A percentile compares a stretch with the other conserved stretches of the same genome.
Evolutionary conservation across 306 rosid species (phyloP).

Genomic region (Sicyos baderoa): DNA sequence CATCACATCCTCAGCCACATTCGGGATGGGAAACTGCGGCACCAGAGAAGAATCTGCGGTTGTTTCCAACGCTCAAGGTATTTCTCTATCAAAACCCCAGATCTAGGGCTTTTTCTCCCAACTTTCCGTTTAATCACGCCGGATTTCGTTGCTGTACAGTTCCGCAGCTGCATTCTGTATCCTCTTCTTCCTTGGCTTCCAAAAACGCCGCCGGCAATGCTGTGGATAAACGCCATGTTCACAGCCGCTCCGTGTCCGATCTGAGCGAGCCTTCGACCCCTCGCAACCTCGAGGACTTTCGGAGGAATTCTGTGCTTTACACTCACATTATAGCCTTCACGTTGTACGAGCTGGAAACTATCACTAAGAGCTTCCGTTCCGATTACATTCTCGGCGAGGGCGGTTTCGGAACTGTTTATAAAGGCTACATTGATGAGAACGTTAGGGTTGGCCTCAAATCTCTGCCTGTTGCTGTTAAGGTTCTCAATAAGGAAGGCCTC

Average conservation of each 20-base stretch:
- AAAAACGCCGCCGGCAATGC: slow-evolving; percentile 22
- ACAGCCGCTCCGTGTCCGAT: slow-evolving; percentile 69
- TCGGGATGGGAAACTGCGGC: slow-evolving; percentile 86
- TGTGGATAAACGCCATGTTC: slow-evolving; percentile 35
- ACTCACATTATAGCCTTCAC: slow-evolving; percentile 90
- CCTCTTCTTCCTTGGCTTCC: slow-evolving; percentile 31
- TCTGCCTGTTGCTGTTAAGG: slow-evolving; percentile 92
- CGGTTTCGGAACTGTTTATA: slow-evolving; percentile 96
- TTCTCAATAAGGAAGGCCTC: slow-evolving; percentile 87
- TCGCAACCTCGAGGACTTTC: slow-evolving; percentile 55
- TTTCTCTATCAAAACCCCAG: slow-evolving; percentile 24
- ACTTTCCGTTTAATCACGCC: background rate
- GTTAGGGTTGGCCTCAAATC: slow-evolving; percentile 95
- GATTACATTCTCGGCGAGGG: slow-evolving; percentile 95
- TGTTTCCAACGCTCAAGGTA: slow-evolving; percentile 86
- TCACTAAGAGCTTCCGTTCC: slow-evolving; percentile 86
- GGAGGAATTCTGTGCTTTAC: slow-evolving; percentile 67
- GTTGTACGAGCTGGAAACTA: slow-evolving; percentile 85
- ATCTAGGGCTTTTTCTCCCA: slow-evolving; percentile 32
- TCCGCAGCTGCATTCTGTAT: slow-evolving; percentile 55
- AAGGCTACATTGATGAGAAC: slow-evolving; percentile 96
- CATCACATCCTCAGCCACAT: no score
- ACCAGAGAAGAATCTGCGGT: slow-evolving; percentile 96
- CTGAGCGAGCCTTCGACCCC: slow-evolving; percentile 93
- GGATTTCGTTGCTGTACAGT: slow-evolving; percentile 34